Evolutionary conservation across 2,329 filamentous ascomycete species (phyloP).

Genomic region (Botrytis byssoidea): DNA sequence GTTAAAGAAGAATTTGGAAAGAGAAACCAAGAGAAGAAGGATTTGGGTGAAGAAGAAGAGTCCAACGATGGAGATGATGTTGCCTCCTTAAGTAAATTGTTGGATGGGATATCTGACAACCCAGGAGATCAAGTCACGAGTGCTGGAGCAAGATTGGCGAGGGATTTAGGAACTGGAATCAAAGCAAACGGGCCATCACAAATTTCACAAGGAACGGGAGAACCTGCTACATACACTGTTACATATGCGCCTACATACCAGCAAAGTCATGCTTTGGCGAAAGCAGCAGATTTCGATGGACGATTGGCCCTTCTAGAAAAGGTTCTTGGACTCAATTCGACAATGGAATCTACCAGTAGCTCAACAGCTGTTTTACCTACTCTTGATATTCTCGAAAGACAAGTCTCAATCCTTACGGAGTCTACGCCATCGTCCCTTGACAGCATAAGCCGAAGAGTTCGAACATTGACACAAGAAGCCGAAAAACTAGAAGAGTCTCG

Average conservation of each 20-base stretch:
- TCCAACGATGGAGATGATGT: constrained; percentile 55
- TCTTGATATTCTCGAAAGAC: constrained; percentile 75
- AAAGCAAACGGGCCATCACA: constrained; percentile 34
- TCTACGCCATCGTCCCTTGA: constrained; percentile 73
- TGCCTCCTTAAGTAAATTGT: constrained; percentile 65
- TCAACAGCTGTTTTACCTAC: constrained; percentile 76
- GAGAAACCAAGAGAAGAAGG: constrained; percentile 48
- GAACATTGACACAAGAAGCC: constrained; percentile 69
- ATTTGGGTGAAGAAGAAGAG: constrained; percentile 40
- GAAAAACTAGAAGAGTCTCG: constrained; percentile 67
- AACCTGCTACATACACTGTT: constrained; percentile 57
- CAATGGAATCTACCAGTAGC: constrained; percentile 57
- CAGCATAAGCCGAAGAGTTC: constrained; percentile 66
- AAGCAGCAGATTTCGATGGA: constrained; percentile 84
- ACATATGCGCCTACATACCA: constrained; percentile 64
- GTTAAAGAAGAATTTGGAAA: constrained; percentile 59
- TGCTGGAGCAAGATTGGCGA: constrained; percentile 33
- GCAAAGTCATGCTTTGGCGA: constrained; percentile 69
- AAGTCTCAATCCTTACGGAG: constrained; percentile 72
- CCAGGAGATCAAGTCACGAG: constrained; percentile 24
- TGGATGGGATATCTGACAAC: constrained; percentile 61
- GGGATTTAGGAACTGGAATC: constrained; percentile 35
- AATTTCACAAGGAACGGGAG: constrained; percentile 28
- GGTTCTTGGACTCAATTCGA: constrained; percentile 73
- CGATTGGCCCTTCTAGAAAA: constrained; percentile 77